phyloP scores from a whole-genome alignment of 495 filamentous ascomycete genomes.

The Xeromyces bisporus region DNA sequence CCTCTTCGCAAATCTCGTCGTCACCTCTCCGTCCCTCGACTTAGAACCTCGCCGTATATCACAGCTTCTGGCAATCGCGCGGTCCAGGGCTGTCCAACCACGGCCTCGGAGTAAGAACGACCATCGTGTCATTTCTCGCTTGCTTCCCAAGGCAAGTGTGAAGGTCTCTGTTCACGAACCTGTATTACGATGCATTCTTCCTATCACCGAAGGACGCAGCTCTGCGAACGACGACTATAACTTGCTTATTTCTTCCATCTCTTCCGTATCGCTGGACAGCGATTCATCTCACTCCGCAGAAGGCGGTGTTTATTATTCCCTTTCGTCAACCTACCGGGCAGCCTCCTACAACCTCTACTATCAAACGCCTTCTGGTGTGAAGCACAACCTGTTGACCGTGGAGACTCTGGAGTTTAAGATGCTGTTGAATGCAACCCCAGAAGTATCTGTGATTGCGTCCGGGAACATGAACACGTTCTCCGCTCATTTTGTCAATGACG shows the following conservation, averaged over 20 bases:
- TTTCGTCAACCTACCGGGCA: constrained; percentile 65
- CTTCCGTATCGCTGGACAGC: constrained; percentile 76
- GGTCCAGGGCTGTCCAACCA: constrained; percentile 34
- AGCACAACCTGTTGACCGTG: constrained; percentile 70
- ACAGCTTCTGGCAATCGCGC: constrained; percentile 59
- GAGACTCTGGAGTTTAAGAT: constrained; percentile 76
- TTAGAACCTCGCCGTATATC: constrained; percentile 89
- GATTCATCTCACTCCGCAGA: constrained; percentile 86
- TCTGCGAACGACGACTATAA: constrained; percentile 55
- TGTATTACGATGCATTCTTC: constrained; percentile 74
- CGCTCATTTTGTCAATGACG: constrained; percentile 72
- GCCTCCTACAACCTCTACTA: constrained; percentile 90
- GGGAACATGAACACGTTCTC: constrained; percentile 76
- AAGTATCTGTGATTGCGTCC: constrained; percentile 64
- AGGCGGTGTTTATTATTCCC: constrained; percentile 69
- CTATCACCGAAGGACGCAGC: constrained; percentile 46
- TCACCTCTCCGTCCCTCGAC: constrained; percentile 90
- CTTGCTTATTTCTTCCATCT: constrained; percentile 83
- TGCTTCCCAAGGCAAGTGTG: constrained; percentile 85
- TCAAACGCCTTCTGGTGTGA: constrained; percentile 62
- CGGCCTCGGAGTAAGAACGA: constrained; percentile 28
- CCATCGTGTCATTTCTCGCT: constrained; percentile 67
- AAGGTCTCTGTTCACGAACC: constrained; percentile 95
- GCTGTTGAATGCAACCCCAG: constrained; percentile 67
- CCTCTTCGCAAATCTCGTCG: constrained; percentile 84